A percentile compares a stretch with the other conserved stretches of the same genome.
Conservation (phyloP, 306 rosid species). For the Mimosa pudica region DNA sequence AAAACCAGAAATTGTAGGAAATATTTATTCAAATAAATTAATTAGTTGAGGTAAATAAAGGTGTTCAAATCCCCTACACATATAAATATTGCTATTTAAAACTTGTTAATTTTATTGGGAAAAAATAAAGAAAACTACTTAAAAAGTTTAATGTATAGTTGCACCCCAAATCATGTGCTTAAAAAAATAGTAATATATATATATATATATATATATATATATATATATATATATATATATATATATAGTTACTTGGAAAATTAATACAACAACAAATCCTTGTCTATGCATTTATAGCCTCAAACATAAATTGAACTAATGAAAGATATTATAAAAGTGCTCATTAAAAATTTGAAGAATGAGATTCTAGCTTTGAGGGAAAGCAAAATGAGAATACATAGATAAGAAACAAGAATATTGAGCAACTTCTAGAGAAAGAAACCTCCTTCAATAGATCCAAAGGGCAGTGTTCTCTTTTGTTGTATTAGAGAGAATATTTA, state of each 20-base stretch:
- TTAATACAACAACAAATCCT: no score
- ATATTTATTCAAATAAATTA: neutral
- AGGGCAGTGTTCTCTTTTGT: constrained; percentile 40
- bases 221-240: no score
- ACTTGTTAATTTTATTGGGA: neutral
- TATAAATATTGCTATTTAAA: neutral
- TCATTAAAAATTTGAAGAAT: constrained; percentile 32
- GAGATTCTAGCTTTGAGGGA: constrained; percentile 63
- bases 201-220: no score
- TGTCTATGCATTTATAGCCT: no score
- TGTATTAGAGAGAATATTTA: constrained; percentile 6
- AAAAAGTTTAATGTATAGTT: neutral
- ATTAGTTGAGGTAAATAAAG: neutral
- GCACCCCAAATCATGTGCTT: neutral
- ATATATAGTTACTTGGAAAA: no score
- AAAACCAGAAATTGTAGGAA: neutral
- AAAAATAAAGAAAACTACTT: neutral
- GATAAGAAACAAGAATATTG: constrained; percentile 46
- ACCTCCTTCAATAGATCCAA: constrained; percentile 30
- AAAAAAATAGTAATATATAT: no score
- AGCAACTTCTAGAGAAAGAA: constrained; percentile 57
- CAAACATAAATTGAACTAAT: no score
- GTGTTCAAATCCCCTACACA: neutral
- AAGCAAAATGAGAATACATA: constrained; percentile 52
- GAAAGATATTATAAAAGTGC: neutral